phyloP scores from a whole-genome alignment of 2,329 filamentous ascomycete species.

The Botrytis hyacinthi region DNA sequence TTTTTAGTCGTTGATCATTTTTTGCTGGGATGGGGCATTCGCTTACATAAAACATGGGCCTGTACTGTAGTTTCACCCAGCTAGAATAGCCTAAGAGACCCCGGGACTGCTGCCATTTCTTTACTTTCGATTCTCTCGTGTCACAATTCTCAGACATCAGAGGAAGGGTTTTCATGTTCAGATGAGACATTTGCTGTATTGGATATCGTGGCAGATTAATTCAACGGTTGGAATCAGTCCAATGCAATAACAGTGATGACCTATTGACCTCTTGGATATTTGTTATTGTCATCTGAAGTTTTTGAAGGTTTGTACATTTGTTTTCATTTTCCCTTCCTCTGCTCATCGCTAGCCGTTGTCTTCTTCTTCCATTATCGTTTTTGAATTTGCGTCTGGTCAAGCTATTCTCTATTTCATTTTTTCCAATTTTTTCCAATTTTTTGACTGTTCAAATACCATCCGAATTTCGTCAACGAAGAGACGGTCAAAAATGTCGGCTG shows the following conservation, averaged over 20 bases:
- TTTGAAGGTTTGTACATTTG: background rate
- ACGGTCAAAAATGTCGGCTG: constrained; percentile 29
- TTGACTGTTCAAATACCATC: background rate
- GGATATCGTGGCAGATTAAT: background rate
- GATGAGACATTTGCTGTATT: background rate
- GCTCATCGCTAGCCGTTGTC: background rate
- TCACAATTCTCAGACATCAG: constrained; percentile 9
- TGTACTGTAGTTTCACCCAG: background rate
- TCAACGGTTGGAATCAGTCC: background rate
- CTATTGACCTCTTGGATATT: background rate
- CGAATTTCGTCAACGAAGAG: background rate
- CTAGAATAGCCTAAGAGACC: background rate
- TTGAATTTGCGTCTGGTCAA: background rate
- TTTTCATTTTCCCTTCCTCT: background rate
- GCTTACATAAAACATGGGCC: background rate
- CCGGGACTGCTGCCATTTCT: background rate
- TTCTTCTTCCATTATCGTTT: background rate
- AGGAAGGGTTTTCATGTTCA: background rate
- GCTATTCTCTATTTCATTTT: background rate
- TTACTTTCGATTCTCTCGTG: background rate
- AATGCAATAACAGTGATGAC: background rate
- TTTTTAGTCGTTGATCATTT: background rate
- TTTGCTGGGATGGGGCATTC: background rate
- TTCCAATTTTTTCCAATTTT: background rate
- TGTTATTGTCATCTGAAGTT: background rate